A percentile compares a stretch with the other conserved stretches of the same genome.
Conservation (phyloP, 1,139 yeast genomes). For the Scheffersomyces insectosa region DNA sequence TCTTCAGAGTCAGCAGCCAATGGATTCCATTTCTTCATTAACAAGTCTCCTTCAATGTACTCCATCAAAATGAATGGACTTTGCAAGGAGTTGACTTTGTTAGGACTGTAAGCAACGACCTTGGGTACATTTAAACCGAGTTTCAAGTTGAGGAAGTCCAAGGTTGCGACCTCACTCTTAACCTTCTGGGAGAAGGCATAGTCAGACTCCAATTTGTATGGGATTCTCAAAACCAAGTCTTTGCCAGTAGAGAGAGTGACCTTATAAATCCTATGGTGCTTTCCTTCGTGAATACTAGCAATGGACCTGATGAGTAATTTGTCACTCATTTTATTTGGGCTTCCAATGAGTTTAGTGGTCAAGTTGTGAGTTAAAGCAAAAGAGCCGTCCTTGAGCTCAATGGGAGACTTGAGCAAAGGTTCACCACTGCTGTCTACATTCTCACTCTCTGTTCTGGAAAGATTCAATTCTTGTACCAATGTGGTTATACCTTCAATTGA, state of each 20-base stretch:
- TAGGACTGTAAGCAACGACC: slow-evolving; percentile 70
- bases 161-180: slow-evolving; percentile 90
- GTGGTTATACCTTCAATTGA: slow-evolving; percentile 73
- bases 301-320: slow-evolving; percentile 63
- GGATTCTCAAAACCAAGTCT: slow-evolving; percentile 74
- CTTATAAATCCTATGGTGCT: slow-evolving; percentile 84
- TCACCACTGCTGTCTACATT: slow-evolving; percentile 26
- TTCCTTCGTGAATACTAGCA: slow-evolving; percentile 88
- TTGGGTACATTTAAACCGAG: slow-evolving; percentile 64
- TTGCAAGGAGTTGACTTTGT: slow-evolving; percentile 59
- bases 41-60: slow-evolving; percentile 69
- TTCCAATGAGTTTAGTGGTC: slow-evolving; percentile 40
- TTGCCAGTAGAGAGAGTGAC: slow-evolving; percentile 63
- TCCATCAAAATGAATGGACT: slow-evolving; percentile 83
- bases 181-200: slow-evolving; percentile 65
- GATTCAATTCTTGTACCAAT: slow-evolving; percentile 42
- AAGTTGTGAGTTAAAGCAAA: slow-evolving; percentile 49
- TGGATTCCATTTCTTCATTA: slow-evolving; percentile 93
- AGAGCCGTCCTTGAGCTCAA: slow-evolving; percentile 44
- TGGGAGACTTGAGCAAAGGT: slow-evolving; percentile 25
- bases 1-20: slow-evolving; percentile 44
- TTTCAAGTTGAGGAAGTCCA: slow-evolving; percentile 70
- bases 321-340: slow-evolving; percentile 24
- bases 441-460: slow-evolving; percentile 23
- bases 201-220: slow-evolving; percentile 71